phyloP scores from a whole-genome alignment of 805 yeast species.

The Metschnikowia lunata region DNA sequence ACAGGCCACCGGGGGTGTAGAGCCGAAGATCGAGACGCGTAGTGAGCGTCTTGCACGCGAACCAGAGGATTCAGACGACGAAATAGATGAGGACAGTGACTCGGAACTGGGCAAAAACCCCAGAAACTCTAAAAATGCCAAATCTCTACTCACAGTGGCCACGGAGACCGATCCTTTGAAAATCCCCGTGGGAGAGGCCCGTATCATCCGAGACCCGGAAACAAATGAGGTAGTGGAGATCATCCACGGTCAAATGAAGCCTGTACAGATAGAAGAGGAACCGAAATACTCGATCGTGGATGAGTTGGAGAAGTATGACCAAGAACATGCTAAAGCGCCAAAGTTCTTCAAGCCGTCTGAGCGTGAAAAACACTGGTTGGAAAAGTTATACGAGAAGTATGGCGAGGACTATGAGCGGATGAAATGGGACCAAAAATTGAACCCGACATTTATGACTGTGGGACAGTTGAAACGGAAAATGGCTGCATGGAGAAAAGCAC shows the following conservation, averaged over 20 bases:
- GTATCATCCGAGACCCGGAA: constrained; percentile 63
- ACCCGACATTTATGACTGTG: constrained; percentile 76
- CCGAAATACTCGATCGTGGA: constrained; percentile 44
- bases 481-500: constrained; percentile 51
- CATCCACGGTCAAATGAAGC: constrained; percentile 64
- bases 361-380: constrained; percentile 74
- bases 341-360: constrained; percentile 57
- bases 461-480: constrained; percentile 78
- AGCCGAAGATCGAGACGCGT: constrained; percentile 45
- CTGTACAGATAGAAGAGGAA: constrained; percentile 18
- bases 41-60: constrained; percentile 26
- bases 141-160: constrained; percentile 31
- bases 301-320: constrained; percentile 55
- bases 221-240: constrained; percentile 61
- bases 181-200: constrained; percentile 76
- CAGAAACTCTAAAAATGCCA: constrained; percentile 9
- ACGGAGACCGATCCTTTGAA: constrained; percentile 50
- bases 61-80: constrained; percentile 11
- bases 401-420: constrained; percentile 86
- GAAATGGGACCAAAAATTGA: constrained; percentile 88
- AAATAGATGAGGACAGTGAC: constrained; percentile 19
- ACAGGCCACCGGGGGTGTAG: constrained; percentile 67
- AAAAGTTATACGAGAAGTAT: constrained; percentile 60
- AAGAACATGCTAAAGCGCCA: constrained; percentile 43
- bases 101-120: not conserved